phyloP scores from a whole-genome alignment of 257 asterid species.

The Salvia rosmarinus region DNA sequence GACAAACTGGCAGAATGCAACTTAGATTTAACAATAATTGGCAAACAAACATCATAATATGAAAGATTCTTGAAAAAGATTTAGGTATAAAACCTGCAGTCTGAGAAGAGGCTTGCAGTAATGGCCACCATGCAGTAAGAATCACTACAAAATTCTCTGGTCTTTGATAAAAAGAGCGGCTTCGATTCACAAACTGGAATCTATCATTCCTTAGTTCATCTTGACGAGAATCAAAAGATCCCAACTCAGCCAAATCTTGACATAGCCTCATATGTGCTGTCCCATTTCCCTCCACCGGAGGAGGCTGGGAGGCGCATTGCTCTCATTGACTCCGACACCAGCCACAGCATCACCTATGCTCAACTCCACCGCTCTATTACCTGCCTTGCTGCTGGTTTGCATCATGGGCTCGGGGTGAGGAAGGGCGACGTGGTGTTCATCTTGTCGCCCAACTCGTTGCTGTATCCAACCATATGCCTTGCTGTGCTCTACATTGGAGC shows the following conservation, averaged over 20 bases:
- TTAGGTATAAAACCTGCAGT: conserved; percentile 31
- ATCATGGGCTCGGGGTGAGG: conserved; percentile 61
- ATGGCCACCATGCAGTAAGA: conserved; percentile 40
- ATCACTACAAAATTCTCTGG: not conserved
- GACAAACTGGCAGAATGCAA: conserved; percentile 13
- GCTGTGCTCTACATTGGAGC: conserved; percentile 69
- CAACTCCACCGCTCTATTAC: conserved; percentile 51
- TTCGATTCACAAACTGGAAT: conserved; percentile 57
- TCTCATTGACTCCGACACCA: conserved; percentile 54
- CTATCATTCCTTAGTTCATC: conserved; percentile 60
- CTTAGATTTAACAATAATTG: not conserved
- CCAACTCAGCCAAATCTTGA: conserved; percentile 54
- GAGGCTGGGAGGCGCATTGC: conserved; percentile 51
- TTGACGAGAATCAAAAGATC: conserved; percentile 46
- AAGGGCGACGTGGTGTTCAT: conserved; percentile 71
- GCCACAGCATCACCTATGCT: conserved; percentile 56
- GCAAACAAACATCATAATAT: conserved; percentile 3
- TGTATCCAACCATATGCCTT: conserved; percentile 66
- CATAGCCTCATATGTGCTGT: conserved; percentile 60
- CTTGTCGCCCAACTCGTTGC: conserved; percentile 59
- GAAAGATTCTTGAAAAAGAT: not conserved
- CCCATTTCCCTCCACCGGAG: conserved; percentile 56
- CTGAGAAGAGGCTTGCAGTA: conserved; percentile 40
- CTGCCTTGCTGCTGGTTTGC: conserved; percentile 59
- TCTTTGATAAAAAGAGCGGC: conserved; percentile 39